Percentiles rank a stretch among this genome's conserved stretches.
Evolutionary conservation across 441 rosid species (phyloP).

Genomic region (Sinapis alba): DNA sequence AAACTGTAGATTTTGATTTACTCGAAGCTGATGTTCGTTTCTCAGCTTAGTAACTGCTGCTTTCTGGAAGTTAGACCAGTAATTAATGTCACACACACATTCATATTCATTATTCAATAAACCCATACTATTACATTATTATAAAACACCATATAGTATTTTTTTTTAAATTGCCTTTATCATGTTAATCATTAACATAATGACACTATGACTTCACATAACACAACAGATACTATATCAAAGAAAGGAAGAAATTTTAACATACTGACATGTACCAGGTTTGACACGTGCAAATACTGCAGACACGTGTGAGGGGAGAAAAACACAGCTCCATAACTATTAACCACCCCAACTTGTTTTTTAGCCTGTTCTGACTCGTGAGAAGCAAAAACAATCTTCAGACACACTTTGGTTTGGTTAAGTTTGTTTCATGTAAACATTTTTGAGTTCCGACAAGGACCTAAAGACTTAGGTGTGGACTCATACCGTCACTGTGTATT

Average conservation of each 20-base stretch:
- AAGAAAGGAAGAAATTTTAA: slow-evolving; percentile 1
- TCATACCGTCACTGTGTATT: neutral
- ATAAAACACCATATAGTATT: neutral
- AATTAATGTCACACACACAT: slow-evolving; percentile 27
- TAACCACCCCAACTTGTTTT: neutral
- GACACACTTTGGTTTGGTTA: slow-evolving; percentile 6
- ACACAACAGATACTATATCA: slow-evolving; percentile 14
- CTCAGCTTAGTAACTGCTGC: slow-evolving; percentile 39
- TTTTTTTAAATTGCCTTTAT: neutral
- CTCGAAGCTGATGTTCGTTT: slow-evolving; percentile 56
- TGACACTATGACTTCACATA: slow-evolving; percentile 8
- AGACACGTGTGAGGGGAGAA: slow-evolving; percentile 30
- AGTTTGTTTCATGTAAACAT: slow-evolving; percentile 20
- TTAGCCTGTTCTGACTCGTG: neutral
- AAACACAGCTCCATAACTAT: neutral
- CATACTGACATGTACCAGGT: slow-evolving; percentile 41
- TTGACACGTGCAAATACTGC: slow-evolving; percentile 42
- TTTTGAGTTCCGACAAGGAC: slow-evolving; percentile 31
- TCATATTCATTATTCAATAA: neutral
- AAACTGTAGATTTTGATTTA: slow-evolving; percentile 68
- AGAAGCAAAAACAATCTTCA: slow-evolving; percentile 11
- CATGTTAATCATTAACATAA: slow-evolving; percentile 26
- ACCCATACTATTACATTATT: neutral
- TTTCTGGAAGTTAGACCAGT: slow-evolving; percentile 21
- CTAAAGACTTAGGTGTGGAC: slow-evolving; percentile 23